phyloP scores from a whole-genome alignment of 2,329 filamentous ascomycete species.

The Sporothrix brasiliensis region DNA sequence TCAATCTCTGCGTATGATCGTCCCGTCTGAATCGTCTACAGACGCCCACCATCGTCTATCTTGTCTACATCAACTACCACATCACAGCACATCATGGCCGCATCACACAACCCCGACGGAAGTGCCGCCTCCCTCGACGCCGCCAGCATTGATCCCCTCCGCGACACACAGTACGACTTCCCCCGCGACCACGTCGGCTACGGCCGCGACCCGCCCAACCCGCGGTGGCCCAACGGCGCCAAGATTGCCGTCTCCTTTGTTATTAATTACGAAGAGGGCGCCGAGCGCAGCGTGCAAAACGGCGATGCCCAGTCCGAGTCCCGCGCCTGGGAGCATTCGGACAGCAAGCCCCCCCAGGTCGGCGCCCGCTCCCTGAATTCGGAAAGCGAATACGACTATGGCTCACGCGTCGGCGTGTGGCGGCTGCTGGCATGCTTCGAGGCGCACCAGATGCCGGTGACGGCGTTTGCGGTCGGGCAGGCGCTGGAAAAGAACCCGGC shows the following conservation, averaged over 20 bases:
- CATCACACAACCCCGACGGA: slow-evolving; percentile 26
- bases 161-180: slow-evolving; percentile 36
- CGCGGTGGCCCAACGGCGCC: slow-evolving; percentile 44
- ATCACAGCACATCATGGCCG: not conserved
- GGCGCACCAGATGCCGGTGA: slow-evolving; percentile 30
- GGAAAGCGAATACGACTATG: slow-evolving; percentile 37
- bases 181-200: slow-evolving; percentile 37
- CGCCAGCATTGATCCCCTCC: slow-evolving; percentile 25
- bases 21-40: too few relatives aligned
- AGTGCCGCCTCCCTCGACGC: slow-evolving; percentile 25
- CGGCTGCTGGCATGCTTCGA: slow-evolving; percentile 34
- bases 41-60: too few relatives aligned
- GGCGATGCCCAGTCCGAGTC: slow-evolving; percentile 41
- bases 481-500: slow-evolving; percentile 34
- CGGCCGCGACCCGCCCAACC: slow-evolving; percentile 33
- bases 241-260: slow-evolving; percentile 46
- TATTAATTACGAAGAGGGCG: slow-evolving; percentile 45
- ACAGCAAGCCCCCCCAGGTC: slow-evolving; percentile 30
- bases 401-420: slow-evolving; percentile 35
- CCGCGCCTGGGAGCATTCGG: slow-evolving; percentile 33
- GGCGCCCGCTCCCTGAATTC: slow-evolving; percentile 32
- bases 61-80: too few relatives aligned
- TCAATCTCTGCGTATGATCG: not conserved
- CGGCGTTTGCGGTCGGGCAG: slow-evolving; percentile 32
- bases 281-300: slow-evolving; percentile 42